phyloP scores from a whole-genome alignment of 2,329 filamentous ascomycete genomes.

The Gaeumannomyces sp. region DNA sequence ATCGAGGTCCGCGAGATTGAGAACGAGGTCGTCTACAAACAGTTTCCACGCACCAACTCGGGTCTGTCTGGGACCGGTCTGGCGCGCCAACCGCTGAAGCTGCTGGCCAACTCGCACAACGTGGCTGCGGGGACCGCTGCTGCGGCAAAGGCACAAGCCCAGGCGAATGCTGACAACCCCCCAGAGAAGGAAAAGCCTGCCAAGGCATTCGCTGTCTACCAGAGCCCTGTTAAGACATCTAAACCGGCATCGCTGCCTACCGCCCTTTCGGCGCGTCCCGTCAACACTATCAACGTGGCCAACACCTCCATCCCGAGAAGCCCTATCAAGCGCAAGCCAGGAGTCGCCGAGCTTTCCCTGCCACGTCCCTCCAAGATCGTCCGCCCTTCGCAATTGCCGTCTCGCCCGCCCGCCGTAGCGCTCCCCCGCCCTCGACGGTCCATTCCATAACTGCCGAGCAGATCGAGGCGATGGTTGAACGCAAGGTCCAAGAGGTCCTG shows the following conservation, averaged over 20 bases:
- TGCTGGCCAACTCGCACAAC: slow-evolving; percentile 65
- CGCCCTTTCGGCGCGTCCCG: slow-evolving; percentile 15
- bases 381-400: slow-evolving; percentile 22
- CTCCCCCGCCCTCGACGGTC: slow-evolving; percentile 14
- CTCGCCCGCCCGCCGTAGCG: slow-evolving; percentile 15
- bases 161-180: slow-evolving; percentile 43
- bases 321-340: slow-evolving; percentile 34
- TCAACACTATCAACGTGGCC: slow-evolving; percentile 17
- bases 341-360: slow-evolving; percentile 21
- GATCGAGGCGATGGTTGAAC: slow-evolving; percentile 88
- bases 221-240: slow-evolving; percentile 57
- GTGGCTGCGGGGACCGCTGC: slow-evolving; percentile 42
- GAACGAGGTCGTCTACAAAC: slow-evolving; percentile 86
- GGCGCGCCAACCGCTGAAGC: slow-evolving; percentile 70
- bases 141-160: slow-evolving; percentile 33
- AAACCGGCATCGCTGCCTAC: slow-evolving; percentile 21
- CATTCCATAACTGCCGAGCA: slow-evolving; percentile 58
- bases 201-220: slow-evolving; percentile 83
- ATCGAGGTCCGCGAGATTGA: slow-evolving; percentile 95
- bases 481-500: slow-evolving; percentile 83
- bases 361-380: slow-evolving; percentile 39
- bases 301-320: slow-evolving; percentile 29
- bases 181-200: slow-evolving; percentile 57
- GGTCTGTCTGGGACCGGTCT: slow-evolving; percentile 34
- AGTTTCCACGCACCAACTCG: slow-evolving; percentile 49